Percentiles rank a stretch among this genome's conserved stretches.
Evolutionary conservation across 768 basidiomycete genomes (phyloP).

Genomic region (Naganishia onofrii): DNA sequence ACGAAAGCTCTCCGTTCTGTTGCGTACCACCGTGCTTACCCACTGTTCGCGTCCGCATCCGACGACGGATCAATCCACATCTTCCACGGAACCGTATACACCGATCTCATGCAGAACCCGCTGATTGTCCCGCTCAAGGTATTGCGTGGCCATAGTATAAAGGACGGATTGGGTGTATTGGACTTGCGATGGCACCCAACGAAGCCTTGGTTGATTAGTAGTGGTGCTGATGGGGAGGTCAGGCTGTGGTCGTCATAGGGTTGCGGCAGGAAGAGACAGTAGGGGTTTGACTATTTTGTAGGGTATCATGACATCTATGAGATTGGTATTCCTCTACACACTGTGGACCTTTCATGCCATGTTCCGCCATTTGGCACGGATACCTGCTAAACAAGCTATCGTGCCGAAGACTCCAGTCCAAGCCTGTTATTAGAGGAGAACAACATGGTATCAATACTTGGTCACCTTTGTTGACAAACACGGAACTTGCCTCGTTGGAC

Average conservation of each 20-base stretch:
- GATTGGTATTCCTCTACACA: not conserved
- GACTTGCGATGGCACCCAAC: slow-evolving; percentile 83
- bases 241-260: slow-evolving; percentile 66
- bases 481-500: slow-evolving; percentile 37
- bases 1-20: slow-evolving; percentile 86
- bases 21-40: slow-evolving; percentile 89
- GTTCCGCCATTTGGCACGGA: slow-evolving; percentile 25
- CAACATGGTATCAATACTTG: too few relatives aligned
- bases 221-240: slow-evolving; percentile 86
- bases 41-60: slow-evolving; percentile 91
- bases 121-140: slow-evolving; percentile 97
- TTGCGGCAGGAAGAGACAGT: too few relatives aligned
- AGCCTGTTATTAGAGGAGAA: slow-evolving; percentile 5
- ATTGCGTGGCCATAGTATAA: slow-evolving; percentile 80
- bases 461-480: too few relatives aligned
- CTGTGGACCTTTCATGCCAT: not conserved
- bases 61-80: slow-evolving; percentile 97
- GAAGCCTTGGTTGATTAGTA: slow-evolving; percentile 88
- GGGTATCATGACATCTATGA: slow-evolving; percentile 20
- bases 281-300: not conserved
- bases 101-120: slow-evolving; percentile 93
- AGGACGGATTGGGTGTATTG: slow-evolving; percentile 84
- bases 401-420: slow-evolving; percentile 33
- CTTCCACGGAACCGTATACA: slow-evolving; percentile 92
- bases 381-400: slow-evolving; percentile 28